Percentiles rank a stretch among this genome's conserved stretches.
phyloP scores from a whole-genome alignment of 176 grass and related monocot species.

The Tuctoria greenei region DNA sequence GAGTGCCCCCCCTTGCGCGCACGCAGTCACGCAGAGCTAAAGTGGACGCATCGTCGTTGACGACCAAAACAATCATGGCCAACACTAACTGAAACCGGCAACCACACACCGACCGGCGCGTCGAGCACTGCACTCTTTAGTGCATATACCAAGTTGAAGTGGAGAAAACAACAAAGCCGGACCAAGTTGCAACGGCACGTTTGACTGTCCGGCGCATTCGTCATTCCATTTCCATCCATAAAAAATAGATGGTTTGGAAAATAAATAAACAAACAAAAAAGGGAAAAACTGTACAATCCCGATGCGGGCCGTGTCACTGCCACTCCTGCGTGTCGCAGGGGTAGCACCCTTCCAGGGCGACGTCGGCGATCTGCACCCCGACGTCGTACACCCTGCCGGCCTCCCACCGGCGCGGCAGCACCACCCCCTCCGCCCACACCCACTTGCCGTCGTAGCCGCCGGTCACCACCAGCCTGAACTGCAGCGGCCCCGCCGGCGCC shows the following conservation, averaged over 20 bases:
- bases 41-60: slow-evolving; percentile 8
- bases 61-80: neutral
- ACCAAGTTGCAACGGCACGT: slow-evolving; percentile 27
- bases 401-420: slow-evolving; percentile 57
- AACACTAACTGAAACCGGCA: neutral
- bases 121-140: neutral
- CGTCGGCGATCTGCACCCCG: slow-evolving; percentile 64
- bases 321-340: slow-evolving; percentile 51
- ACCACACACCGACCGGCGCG: neutral
- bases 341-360: slow-evolving; percentile 71
- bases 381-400: slow-evolving; percentile 52
- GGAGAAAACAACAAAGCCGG: neutral
- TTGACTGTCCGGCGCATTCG: neutral
- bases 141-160: neutral
- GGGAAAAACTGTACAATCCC: slow-evolving; percentile 24
- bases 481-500: slow-evolving; percentile 60
- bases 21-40: neutral
- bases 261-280: neutral
- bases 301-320: slow-evolving; percentile 28
- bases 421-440: slow-evolving; percentile 65
- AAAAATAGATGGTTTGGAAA: neutral
- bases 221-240: neutral
- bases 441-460: slow-evolving; percentile 77
- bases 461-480: slow-evolving; percentile 69
- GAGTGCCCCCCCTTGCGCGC: neutral